phyloP scores from a whole-genome alignment of 495 filamentous ascomycete genomes.

The Terfezia claveryi region DNA sequence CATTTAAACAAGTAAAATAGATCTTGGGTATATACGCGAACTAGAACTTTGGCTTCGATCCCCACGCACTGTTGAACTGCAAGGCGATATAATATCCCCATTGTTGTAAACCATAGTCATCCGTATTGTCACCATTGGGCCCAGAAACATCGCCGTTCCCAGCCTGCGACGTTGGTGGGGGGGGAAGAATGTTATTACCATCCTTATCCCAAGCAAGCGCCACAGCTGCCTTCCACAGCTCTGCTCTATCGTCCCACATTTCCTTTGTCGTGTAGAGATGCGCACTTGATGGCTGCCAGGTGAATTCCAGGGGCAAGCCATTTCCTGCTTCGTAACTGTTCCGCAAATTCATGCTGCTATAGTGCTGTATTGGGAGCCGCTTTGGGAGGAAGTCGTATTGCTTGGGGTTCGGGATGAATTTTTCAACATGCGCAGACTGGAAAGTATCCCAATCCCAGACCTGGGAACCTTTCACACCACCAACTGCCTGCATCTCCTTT shows the following conservation, averaged over 20 bases:
- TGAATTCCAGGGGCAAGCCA: conserved; percentile 10
- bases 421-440: neutral
- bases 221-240: conserved; percentile 10
- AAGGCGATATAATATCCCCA: neutral
- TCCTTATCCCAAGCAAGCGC: conserved; percentile 7
- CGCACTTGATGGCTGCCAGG: conserved; percentile 9
- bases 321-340: conserved; percentile 9
- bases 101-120: too few species aligned
- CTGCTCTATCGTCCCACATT: conserved; percentile 1
- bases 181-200: neutral
- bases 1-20: neutral
- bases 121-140: too few species aligned
- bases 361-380: neutral
- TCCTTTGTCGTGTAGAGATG: conserved; percentile 7
- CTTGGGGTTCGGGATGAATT: neutral
- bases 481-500: conserved; percentile 14
- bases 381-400: neutral
- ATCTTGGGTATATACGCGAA: neutral
- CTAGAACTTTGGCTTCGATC: neutral
- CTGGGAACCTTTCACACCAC: conserved; percentile 12
- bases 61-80: neutral
- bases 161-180: too few species aligned
- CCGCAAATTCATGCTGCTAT: conserved; percentile 8
- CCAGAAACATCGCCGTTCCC: too few species aligned
- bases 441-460: conserved; percentile 8